phyloP scores from a whole-genome alignment of 805 yeast species.

The Kodamaea nitidulidarum region DNA sequence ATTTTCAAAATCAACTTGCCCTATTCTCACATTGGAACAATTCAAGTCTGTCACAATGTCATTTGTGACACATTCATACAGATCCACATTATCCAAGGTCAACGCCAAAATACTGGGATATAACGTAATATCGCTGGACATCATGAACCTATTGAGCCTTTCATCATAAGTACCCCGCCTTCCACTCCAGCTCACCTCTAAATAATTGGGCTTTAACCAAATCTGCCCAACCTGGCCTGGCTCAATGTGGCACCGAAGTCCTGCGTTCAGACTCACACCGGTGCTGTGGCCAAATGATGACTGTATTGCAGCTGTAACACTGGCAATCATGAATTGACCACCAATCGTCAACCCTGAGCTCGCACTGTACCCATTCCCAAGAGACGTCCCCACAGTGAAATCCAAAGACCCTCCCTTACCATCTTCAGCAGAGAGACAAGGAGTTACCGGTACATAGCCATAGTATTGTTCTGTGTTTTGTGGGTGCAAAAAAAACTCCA shows the following conservation, averaged over 20 bases:
- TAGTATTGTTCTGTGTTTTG: neutral
- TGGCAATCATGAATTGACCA: neutral
- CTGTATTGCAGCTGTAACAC: neutral
- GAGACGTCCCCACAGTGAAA: neutral
- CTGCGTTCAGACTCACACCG: neutral
- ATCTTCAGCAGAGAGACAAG: neutral
- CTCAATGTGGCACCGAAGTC: neutral
- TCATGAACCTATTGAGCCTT: conserved; percentile 8
- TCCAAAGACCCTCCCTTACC: neutral
- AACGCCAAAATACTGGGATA: conserved; percentile 13
- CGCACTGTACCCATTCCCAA: neutral
- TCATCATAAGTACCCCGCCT: conserved; percentile 9
- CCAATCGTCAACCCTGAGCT: neutral
- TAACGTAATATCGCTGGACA: conserved; percentile 9
- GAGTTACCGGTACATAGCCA: neutral
- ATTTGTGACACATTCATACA: conserved; percentile 20
- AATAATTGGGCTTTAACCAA: conserved; percentile 16
- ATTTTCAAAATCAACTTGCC: conserved; percentile 18
- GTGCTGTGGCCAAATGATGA: neutral
- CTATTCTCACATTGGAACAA: conserved; percentile 16
- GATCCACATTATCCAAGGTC: conserved; percentile 10
- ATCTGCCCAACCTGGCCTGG: conserved; percentile 19
- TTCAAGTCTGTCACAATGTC: conserved; percentile 18
- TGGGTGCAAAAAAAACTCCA: neutral
- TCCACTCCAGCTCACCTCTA: conserved; percentile 10